Evolutionary conservation across 306 rosid species (phyloP), one percentile per base, ranked within the genome.

Genomic region (Prunus fruticosa): DNA sequence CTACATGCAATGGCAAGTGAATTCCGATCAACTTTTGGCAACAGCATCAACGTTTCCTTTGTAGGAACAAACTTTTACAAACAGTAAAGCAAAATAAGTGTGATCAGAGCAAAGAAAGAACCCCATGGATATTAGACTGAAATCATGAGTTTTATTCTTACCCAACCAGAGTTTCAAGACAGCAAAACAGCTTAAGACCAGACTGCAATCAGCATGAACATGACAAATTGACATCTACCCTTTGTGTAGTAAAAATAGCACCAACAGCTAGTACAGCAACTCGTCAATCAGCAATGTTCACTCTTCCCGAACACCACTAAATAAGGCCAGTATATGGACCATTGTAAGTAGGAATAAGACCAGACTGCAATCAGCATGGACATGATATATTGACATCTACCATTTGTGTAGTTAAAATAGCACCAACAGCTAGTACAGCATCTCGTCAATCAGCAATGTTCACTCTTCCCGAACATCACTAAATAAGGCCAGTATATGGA

Each of bases 351-450:
- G 89, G 81, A 38, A 75, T 28, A 68, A 67, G 69, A 76, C 71
- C 46, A 68, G 78, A 82, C 79, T 51, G 88, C 88, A 74, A 71
- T 80, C 85, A 77, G 86, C 76, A 60, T 32, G 71, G 65, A 76
- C 67, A 67, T 71, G 74, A 73, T 45, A 27, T 62, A 77, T 50
- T 72, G 80, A 79, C 77, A 83, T 62, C 83, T 67, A 84, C 88
- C 87, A 69, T 70, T 78, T 69, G 75, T 23, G 77, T 73, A 53
- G 73, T 68, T 65, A 32, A 68, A 80, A 56, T 81, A 80, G 84
- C 87, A 80, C 69, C 85, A 78, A 85, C 88, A 78, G 85, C 88
- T 78, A 78, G 80, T 75, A 74, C 84, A 64, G 81, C 87, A 79
- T 81, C 85, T 83, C 77, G 56, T 64, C 85, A 74, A 73, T 73